Evolutionary conservation across 192 early-diverging fungal species (phyloP).

Genomic region (Entophlyctis luteolus): DNA sequence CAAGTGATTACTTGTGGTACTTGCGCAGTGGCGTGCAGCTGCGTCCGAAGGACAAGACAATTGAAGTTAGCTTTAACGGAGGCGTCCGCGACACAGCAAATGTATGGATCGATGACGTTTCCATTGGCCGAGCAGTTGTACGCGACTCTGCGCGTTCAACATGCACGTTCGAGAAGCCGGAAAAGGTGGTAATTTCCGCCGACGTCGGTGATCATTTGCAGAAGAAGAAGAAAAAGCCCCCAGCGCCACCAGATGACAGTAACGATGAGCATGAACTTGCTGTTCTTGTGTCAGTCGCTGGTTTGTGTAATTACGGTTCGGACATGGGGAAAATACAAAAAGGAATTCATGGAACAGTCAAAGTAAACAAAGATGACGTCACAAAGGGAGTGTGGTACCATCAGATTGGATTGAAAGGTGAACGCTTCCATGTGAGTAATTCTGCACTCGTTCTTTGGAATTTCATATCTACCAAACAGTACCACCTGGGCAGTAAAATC

Average conservation of each 20-base stretch:
- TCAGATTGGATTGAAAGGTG: constrained; percentile 30
- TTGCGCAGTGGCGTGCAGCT: not conserved
- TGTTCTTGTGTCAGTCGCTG: constrained; percentile 18
- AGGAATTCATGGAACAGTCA: constrained; percentile 27
- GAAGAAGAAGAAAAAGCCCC: not conserved
- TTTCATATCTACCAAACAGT: no score
- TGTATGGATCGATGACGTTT: constrained; percentile 22
- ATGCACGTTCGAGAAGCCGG: no score
- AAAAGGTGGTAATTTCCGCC: not conserved
- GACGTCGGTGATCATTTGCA: not conserved
- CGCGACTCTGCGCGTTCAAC: not conserved
- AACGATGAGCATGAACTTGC: constrained; percentile 15
- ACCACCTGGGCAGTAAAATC: not conserved
- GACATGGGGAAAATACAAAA: constrained; percentile 21
- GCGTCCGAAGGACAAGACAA: not conserved
- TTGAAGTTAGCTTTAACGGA: not conserved
- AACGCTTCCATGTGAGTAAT: constrained; percentile 15
- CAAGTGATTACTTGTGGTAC: constrained; percentile 45
- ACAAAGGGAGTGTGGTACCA: constrained; percentile 27
- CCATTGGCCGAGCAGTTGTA: not conserved
- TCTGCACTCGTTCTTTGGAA: no score
- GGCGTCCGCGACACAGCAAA: constrained; percentile 16
- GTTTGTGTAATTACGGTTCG: constrained; percentile 23
- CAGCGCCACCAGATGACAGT: not conserved
- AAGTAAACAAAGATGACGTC: constrained; percentile 22